Evolutionary conservation across 768 basidiomycete genomes (phyloP).

Genomic region (Panellus pusillus): DNA sequence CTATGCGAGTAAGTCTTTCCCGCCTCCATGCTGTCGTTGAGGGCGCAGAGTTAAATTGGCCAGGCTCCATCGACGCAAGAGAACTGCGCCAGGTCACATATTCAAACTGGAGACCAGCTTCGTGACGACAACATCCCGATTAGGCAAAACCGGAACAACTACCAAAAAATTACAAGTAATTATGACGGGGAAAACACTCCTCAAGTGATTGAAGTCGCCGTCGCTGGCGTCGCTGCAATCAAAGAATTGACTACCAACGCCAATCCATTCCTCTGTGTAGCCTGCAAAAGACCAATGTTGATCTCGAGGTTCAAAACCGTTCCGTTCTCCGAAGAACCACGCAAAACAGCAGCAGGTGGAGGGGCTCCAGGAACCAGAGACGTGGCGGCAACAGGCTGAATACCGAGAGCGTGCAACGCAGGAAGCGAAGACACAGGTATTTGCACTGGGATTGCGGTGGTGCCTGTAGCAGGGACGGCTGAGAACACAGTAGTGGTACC

Average conservation of each 20-base stretch:
- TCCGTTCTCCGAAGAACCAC: slow-evolving; percentile 70
- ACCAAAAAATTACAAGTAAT: not conserved
- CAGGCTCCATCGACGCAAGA: slow-evolving; percentile 28
- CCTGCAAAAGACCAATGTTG: slow-evolving; percentile 71
- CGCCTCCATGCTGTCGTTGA: slow-evolving; percentile 62
- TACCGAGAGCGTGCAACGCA: slow-evolving; percentile 69
- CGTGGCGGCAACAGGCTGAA: slow-evolving; percentile 63
- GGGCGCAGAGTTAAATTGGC: slow-evolving; percentile 39
- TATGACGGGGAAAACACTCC: too few relatives aligned
- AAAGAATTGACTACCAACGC: slow-evolving; percentile 71
- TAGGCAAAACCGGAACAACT: too few relatives aligned
- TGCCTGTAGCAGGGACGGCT: slow-evolving; percentile 26
- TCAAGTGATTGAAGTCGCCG: not conserved
- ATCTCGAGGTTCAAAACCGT: slow-evolving; percentile 75
- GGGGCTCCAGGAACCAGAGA: slow-evolving; percentile 52
- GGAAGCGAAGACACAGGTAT: slow-evolving; percentile 67
- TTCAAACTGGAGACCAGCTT: too few relatives aligned
- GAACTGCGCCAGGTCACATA: not conserved
- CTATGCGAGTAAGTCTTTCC: slow-evolving; percentile 58
- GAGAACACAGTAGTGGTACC: slow-evolving; percentile 18
- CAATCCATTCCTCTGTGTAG: slow-evolving; percentile 75
- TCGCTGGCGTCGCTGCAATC: slow-evolving; percentile 43
- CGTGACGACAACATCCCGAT: not conserved
- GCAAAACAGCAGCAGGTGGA: slow-evolving; percentile 74
- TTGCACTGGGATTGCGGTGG: slow-evolving; percentile 58